Base-by-base conservation (phyloP, 352 stramenopile species). In the Globisporangium abappressorium region DNA sequence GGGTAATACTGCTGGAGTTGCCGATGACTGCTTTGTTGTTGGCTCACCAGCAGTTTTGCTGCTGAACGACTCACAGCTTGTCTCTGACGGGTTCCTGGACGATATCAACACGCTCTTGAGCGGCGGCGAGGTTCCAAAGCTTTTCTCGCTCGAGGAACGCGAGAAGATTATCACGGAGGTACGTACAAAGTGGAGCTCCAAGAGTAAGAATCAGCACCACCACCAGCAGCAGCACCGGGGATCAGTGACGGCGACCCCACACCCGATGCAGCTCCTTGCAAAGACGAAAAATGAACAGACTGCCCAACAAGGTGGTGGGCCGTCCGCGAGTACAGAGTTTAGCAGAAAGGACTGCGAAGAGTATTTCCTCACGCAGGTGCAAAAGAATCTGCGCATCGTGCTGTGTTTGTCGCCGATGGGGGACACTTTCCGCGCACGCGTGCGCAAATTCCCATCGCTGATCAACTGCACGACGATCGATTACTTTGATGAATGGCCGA, bases 381-480 rank as follows among this genome's bases (percentile, higher is more conserved):
- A 92, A 54, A 81, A 80, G 5, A 85, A 93, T 26, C 81, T 98
- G 59, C 93, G 98, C 68, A 77, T 98, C 30, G 87, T 97, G n/a
- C 68, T 98, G 5, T 97, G 90, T 49, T 88, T 98, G 68, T 94
- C 84, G 14, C 94, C 92, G 1, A 82, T 90, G 20, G 77, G 82
- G 18, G 81, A 93, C 51, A 60, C 68, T 5, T 98, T 98, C 70
- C 88, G 92, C 0, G 80, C 76, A 2, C 82, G 90, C 2, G 82
- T 98, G 22, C 82, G 93, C 3, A 94, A 97, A 69, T 98, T 98
- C 30, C 94, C 94, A 18, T 93, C 92, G 5, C 70, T 98, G 5
- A 88, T 98, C 34, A 98, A 98, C 70, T 98, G 94, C 70, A 97
- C 87, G 24, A 98, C 93, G 0, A 97, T 98, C 51, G 89, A 97